A percentile compares a stretch with the other conserved stretches of the same genome.
phyloP scores from a whole-genome alignment of 495 filamentous ascomycete species.

The Pseudevernia furfuracea region DNA sequence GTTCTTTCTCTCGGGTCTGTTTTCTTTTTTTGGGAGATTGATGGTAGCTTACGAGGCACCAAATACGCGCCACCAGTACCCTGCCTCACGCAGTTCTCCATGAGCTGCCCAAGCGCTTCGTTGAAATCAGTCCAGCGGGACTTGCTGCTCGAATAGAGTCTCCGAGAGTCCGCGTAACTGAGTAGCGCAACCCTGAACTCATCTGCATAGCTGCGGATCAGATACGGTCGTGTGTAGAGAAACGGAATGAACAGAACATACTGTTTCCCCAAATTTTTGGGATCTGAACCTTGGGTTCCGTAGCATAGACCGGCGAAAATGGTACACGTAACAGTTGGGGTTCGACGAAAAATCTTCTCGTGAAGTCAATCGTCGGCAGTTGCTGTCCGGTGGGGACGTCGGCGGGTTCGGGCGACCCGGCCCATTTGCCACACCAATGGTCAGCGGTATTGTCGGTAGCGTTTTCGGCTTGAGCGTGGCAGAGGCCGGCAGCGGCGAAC shows the following conservation, averaged over 20 bases:
- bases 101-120: not conserved
- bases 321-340: conserved; percentile 3
- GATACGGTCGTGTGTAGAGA: too few relatives aligned
- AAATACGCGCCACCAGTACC: conserved; percentile 10
- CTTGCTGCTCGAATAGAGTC: conserved; percentile 9
- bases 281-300: conserved; percentile 10
- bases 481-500: not conserved
- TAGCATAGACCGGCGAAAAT: not conserved
- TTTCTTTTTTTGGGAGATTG: not conserved
- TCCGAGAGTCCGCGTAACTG: not conserved
- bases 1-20: not conserved
- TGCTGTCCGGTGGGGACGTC: not conserved
- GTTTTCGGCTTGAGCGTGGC: not conserved
- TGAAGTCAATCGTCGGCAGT: not conserved
- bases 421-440: conserved; percentile 13
- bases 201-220: not conserved
- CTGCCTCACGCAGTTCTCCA: conserved; percentile 4
- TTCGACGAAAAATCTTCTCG: conserved; percentile 9
- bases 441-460: not conserved
- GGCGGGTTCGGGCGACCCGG: conserved; percentile 1
- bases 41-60: conserved; percentile 7
- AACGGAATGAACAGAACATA: not conserved
- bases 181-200: conserved; percentile 1
- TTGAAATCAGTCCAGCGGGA: conserved; percentile 8
- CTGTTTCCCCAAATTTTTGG: conserved; percentile 17